Evolutionary conservation across 257 asterid species (phyloP).

Genomic region (Knoxia roxburghii): DNA sequence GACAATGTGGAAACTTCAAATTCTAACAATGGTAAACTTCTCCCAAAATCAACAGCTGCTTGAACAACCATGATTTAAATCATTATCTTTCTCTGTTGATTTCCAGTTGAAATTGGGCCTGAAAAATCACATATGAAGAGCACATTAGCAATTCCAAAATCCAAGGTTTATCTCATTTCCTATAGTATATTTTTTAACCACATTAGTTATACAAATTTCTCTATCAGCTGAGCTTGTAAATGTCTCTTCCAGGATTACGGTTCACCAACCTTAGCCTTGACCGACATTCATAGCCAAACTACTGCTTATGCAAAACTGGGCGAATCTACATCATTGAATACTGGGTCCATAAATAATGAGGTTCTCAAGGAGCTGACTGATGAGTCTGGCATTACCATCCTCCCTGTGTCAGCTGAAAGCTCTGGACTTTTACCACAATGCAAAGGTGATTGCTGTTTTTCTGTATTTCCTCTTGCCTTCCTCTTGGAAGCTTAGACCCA

Average conservation of each 20-base stretch:
- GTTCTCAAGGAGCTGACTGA: slow-evolving; percentile 64
- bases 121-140: slow-evolving; percentile 30
- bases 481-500: not conserved
- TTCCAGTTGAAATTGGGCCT: slow-evolving; percentile 32
- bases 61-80: not conserved
- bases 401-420: slow-evolving; percentile 87
- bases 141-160: slow-evolving; percentile 19
- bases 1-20: slow-evolving; percentile 48
- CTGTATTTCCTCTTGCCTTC: not conserved
- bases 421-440: slow-evolving; percentile 66
- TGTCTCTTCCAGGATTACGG: slow-evolving; percentile 39
- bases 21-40: slow-evolving; percentile 33
- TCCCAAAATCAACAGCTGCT: not conserved
- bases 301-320: slow-evolving; percentile 52
- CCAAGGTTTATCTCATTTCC: slow-evolving; percentile 39
- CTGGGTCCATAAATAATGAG: slow-evolving; percentile 38
- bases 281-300: slow-evolving; percentile 63
- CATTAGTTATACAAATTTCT: not conserved
- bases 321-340: slow-evolving; percentile 33
- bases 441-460: slow-evolving; percentile 38
- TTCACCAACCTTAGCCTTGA: slow-evolving; percentile 27
- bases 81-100: slow-evolving; percentile 5
- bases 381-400: slow-evolving; percentile 71
- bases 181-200: not conserved
- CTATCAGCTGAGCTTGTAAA: not conserved